Evolutionary conservation across 2,329 filamentous ascomycete species (phyloP).

Genomic region (Xylariaceae sp.): DNA sequence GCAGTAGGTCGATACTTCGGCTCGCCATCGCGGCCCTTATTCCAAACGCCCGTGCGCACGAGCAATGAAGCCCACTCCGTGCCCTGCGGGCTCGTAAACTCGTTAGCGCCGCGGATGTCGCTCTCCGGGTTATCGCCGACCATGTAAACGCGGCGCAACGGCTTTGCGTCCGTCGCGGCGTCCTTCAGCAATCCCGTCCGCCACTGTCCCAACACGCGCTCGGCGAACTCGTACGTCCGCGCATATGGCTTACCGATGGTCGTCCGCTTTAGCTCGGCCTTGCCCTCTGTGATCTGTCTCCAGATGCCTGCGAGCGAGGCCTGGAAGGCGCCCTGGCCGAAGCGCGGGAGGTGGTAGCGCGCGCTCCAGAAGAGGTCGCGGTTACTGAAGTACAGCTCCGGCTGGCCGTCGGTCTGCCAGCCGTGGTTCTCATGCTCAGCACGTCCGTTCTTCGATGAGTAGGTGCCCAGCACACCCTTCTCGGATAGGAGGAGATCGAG

Average conservation of each 20-base stretch:
- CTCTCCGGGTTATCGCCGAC: slow-evolving; percentile 85
- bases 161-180: slow-evolving; percentile 21
- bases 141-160: slow-evolving; percentile 82
- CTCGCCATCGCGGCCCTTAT: slow-evolving; percentile 34
- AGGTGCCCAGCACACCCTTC: slow-evolving; percentile 73
- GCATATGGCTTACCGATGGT: slow-evolving; percentile 79
- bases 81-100: slow-evolving; percentile 59
- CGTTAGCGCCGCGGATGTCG: slow-evolving; percentile 84
- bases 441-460: slow-evolving; percentile 67
- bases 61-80: slow-evolving; percentile 74
- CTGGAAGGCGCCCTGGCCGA: slow-evolving; percentile 89
- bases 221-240: slow-evolving; percentile 77
- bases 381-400: slow-evolving; percentile 81
- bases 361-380: slow-evolving; percentile 87
- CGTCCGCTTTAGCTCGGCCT: slow-evolving; percentile 52
- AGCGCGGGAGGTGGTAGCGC: slow-evolving; percentile 73
- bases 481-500: slow-evolving; percentile 75
- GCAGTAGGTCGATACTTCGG: slow-evolving; percentile 58
- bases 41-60: slow-evolving; percentile 76
- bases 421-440: slow-evolving; percentile 61
- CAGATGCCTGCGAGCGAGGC: slow-evolving; percentile 77
- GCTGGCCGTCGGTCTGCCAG: slow-evolving; percentile 79
- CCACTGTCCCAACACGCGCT: slow-evolving; percentile 62
- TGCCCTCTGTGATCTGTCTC: slow-evolving; percentile 62
- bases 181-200: slow-evolving; percentile 44